phyloP scores from a whole-genome alignment of 2,329 filamentous ascomycete genomes.

The Phialocephala sp. region DNA sequence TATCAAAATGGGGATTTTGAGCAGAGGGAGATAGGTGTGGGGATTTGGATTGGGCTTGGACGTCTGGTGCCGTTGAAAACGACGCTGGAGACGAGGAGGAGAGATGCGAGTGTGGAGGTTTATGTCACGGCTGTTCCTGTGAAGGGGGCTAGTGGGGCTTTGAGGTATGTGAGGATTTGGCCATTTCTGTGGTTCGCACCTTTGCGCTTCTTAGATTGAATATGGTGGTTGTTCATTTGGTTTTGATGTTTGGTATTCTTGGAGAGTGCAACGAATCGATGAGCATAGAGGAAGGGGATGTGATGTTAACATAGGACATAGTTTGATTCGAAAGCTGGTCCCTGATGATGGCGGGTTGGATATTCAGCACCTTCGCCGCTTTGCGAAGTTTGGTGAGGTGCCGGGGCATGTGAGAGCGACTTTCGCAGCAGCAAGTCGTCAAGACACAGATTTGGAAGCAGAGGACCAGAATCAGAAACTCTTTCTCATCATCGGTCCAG shows the following conservation, averaged over 20 bases:
- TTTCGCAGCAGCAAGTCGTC: not conserved
- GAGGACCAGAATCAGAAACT: slow-evolving; percentile 10
- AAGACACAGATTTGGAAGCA: not conserved
- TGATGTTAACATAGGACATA: slow-evolving; percentile 36
- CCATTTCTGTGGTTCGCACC: not conserved
- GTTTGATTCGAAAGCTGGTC: slow-evolving; percentile 60
- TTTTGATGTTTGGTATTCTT: not conserved
- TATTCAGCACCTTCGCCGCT: slow-evolving; percentile 75
- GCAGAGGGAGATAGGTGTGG: not conserved
- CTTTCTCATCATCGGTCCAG: slow-evolving; percentile 58
- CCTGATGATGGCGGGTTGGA: slow-evolving; percentile 67
- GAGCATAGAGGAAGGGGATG: too few species aligned
- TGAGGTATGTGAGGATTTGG: slow-evolving; percentile 62
- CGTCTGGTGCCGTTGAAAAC: slow-evolving; percentile 67
- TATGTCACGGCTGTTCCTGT: slow-evolving; percentile 76
- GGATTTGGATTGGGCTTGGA: not conserved
- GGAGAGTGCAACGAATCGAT: too few species aligned
- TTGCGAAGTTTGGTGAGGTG: slow-evolving; percentile 73
- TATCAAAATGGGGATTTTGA: not conserved
- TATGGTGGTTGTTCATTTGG: not conserved
- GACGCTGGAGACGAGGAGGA: slow-evolving; percentile 65
- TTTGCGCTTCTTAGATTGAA: not conserved
- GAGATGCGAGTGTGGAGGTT: slow-evolving; percentile 63
- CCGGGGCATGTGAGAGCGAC: slow-evolving; percentile 49
- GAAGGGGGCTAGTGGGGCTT: slow-evolving; percentile 72